Percentiles rank a stretch among this genome's conserved stretches.
Evolutionary conservation across 768 basidiomycete genomes (phyloP).

Genomic region (Scleroderma citrinum): DNA sequence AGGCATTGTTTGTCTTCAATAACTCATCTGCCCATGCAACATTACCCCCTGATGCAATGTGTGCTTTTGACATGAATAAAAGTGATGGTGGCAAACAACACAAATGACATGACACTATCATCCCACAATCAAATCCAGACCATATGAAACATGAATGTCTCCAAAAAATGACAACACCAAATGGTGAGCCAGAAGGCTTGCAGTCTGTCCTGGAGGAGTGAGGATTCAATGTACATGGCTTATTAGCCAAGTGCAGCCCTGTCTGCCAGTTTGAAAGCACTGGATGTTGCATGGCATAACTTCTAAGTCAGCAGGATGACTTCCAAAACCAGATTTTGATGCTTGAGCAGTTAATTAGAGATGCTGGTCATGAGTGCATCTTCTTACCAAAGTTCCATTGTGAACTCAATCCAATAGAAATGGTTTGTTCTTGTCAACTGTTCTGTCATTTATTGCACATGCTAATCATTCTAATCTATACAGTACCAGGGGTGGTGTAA

Average conservation of each 20-base stretch:
- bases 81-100: constrained; percentile 17
- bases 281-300: constrained; percentile 21
- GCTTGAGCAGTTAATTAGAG: constrained; percentile 16
- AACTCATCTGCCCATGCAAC: constrained; percentile 9
- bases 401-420: constrained; percentile 29
- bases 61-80: constrained; percentile 25
- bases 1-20: constrained; percentile 11
- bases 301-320: constrained; percentile 26
- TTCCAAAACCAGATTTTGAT: constrained; percentile 19
- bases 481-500: neutral
- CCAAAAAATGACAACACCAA: constrained; percentile 32
- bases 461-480: neutral
- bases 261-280: constrained; percentile 15
- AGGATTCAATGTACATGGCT: constrained; percentile 30
- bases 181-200: constrained; percentile 19
- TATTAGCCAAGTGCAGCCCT: constrained; percentile 32
- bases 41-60: constrained; percentile 15
- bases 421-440: neutral
- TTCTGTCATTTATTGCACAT: neutral
- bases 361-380: constrained; percentile 22
- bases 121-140: constrained; percentile 17
- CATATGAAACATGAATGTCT: constrained; percentile 2
- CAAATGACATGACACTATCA: constrained; percentile 13
- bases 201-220: constrained; percentile 23
- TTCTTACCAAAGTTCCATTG: constrained; percentile 35